Conservation (phyloP, 2,329 filamentous ascomycete genomes). For the Xylaria sp. region DNA sequence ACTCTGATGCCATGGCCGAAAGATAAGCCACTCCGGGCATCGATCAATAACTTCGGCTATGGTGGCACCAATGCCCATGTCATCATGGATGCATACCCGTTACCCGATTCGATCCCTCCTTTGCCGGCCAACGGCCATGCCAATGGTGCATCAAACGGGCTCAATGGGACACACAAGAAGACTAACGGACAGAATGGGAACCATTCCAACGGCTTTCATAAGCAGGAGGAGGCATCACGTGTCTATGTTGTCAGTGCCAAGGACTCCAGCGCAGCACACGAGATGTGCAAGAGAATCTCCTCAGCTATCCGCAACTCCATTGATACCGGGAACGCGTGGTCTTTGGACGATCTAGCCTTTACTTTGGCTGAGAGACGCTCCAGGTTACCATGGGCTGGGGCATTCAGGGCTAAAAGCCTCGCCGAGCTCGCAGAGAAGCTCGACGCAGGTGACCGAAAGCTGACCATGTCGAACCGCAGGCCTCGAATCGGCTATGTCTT, state of each 20-base stretch:
- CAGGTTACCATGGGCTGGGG: not conserved
- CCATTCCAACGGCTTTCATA: too few species aligned
- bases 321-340: not conserved
- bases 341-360: conserved; percentile 13
- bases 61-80: conserved; percentile 40
- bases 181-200: too few species aligned
- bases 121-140: not conserved
- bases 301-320: too few species aligned
- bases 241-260: conserved; percentile 11
- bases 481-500: conserved; percentile 23
- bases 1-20: conserved; percentile 33
- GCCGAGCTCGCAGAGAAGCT: not conserved
- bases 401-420: not conserved
- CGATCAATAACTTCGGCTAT: conserved; percentile 39
- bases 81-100: conserved; percentile 31
- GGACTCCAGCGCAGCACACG: not conserved
- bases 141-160: too few species aligned
- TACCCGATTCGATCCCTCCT: not conserved
- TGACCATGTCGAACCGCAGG: not conserved
- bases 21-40: conserved; percentile 24
- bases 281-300: not conserved
- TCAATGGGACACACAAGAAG: too few species aligned
- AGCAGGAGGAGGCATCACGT: too few species aligned
- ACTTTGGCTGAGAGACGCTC: conserved; percentile 14
- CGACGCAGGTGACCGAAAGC: not conserved